Conservation (phyloP, 768 basidiomycete species). For the Serendipita indica region DNA sequence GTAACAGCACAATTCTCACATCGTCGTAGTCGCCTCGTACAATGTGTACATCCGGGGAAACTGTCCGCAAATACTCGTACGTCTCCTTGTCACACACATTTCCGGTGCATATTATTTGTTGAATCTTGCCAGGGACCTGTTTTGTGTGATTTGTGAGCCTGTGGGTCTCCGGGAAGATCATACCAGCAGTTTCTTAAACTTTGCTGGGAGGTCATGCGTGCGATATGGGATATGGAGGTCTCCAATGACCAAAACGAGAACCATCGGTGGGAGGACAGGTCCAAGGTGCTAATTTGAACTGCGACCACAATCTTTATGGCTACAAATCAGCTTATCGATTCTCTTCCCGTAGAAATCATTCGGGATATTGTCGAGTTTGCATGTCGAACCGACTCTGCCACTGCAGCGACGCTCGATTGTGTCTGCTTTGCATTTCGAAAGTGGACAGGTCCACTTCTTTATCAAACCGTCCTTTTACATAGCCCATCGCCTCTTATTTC, state of each 20-base stretch:
- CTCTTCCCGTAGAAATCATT: background rate
- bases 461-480: background rate
- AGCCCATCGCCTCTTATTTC: background rate
- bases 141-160: background rate
- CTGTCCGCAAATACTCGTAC: constrained; percentile 85
- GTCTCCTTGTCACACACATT: constrained; percentile 97
- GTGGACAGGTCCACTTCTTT: background rate
- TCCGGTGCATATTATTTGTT: constrained; percentile 93
- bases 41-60: constrained; percentile 84
- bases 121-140: constrained; percentile 82
- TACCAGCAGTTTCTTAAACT: constrained; percentile 90
- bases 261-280: constrained; percentile 33
- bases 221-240: constrained; percentile 93
- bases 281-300: background rate
- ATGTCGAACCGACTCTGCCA: background rate
- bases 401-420: background rate
- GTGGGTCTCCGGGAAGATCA: background rate
- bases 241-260: constrained; percentile 90
- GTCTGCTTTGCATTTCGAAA: background rate
- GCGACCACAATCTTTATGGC: no score
- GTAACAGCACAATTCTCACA: constrained; percentile 29
- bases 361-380: constrained; percentile 3
- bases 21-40: constrained; percentile 95
- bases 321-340: background rate
- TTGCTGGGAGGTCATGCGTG: constrained; percentile 77